Evolutionary conservation across 768 basidiomycete genomes (phyloP), one percentile per base, ranked within the genome.

Genomic region (Leucocoprinus sp.): DNA sequence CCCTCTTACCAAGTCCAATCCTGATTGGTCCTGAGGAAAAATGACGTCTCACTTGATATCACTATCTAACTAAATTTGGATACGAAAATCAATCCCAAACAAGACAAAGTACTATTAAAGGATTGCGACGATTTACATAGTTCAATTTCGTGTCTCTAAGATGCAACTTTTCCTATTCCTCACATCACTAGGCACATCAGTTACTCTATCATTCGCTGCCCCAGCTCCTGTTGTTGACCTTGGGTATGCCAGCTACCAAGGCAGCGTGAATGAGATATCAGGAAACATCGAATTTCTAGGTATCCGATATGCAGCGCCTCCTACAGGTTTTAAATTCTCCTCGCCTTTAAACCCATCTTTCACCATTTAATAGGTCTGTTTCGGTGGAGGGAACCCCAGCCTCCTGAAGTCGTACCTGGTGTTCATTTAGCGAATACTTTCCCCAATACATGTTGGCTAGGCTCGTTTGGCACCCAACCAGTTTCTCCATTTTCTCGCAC

Each of bases 241-340:
- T 14, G 72, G 72, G 2, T 71, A 72, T 50, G 66, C 72, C 0
- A 54, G 57, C 42, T 75, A 73, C 45, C 62, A 68, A 55, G 73
- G 72, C 1, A 39, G 55, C 0, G 54, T 67, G 14, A 60, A 70
- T 42, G 36, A 60, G 0, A 58, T 59, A 0, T 63, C 63, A 5
- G 54, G 55, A 8, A 61, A 67, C 45, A 64, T 64, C 0, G 52
- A 56, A 14, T 74, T 70, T 48, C 58, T 72, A 9, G 67, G 67
- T 0, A 63, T 75, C 33, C 65, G 75, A 8, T 77, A 71, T 57
- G 75, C 76, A 8, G 72, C 71, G 11, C 59, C 72, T 18, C 74
- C 75, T 2, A 48, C 64, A 24, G 74, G 73, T 70, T 21, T 39
- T 58, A 48, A 8, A 19, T 24, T 19, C n/a, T 8, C 11, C 31